Evolutionary conservation across 2,329 filamentous ascomycete species (phyloP).

Genomic region (Colletotrichum neosansevieriae): DNA sequence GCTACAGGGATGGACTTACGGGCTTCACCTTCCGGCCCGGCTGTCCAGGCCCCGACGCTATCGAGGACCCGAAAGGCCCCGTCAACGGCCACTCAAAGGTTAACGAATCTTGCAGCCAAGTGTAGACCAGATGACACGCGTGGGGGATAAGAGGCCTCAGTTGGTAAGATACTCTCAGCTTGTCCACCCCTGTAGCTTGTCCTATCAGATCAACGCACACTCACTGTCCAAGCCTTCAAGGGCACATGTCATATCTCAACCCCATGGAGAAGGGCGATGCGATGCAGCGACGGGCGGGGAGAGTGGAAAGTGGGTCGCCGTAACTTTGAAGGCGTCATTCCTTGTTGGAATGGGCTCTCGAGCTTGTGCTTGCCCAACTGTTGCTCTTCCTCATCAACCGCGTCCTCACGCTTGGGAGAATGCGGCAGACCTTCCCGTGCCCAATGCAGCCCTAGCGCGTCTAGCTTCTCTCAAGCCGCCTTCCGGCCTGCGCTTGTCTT

Average conservation of each 20-base stretch:
- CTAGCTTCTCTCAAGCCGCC: constrained; percentile 18
- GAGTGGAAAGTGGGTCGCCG: constrained; percentile 1
- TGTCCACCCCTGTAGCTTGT: neutral
- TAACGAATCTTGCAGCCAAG: no score
- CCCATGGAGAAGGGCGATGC: constrained; percentile 8
- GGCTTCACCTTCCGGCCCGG: constrained; percentile 3
- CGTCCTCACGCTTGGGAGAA: constrained; percentile 5
- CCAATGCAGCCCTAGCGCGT: constrained; percentile 30
- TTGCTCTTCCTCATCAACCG: no score
- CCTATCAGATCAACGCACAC: neutral
- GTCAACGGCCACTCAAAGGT: no score
- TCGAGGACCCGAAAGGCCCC: neutral
- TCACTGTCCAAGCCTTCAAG: neutral
- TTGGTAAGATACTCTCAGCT: neutral
- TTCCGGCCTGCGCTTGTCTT: constrained; percentile 11
- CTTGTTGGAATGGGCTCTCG: neutral
- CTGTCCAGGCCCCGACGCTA: constrained; percentile 7
- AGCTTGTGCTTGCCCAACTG: no score
- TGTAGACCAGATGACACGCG: no score
- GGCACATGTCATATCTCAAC: constrained; percentile 14
- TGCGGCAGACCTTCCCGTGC: constrained; percentile 13
- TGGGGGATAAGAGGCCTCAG: no score
- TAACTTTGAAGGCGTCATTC: neutral
- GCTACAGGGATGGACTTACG: neutral
- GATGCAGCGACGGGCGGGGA: neutral